Base-by-base conservation (phyloP, 2,329 filamentous ascomycete genomes). In the Fusarium incarnatum region DNA sequence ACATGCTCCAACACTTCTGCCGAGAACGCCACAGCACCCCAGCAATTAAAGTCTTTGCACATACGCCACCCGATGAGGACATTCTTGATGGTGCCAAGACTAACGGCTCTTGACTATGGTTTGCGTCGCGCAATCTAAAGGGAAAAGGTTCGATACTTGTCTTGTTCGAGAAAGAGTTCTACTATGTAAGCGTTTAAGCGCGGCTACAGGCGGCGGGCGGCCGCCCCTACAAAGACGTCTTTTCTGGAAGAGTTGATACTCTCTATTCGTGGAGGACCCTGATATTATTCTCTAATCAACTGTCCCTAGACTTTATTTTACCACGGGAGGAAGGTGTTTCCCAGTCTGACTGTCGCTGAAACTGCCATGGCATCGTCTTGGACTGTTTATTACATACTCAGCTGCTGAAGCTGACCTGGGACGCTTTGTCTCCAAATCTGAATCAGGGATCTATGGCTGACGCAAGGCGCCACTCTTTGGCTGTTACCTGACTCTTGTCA, bases 391-490 rank as follows among this genome's bases (percentile, higher is more conserved):
- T 27, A 28, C 22, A 41, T 32, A 40, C 34, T 34, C 32, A 44
- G 55, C 46, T 61, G 46, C 34, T 57, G 28, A 30, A 30, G 56
- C 68, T 63, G 47, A 37, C 34, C 68, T 60, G 50, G 40, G 46
- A 56, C 68, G 63, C 66, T 67, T 60, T 62, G 71, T 69, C 64
- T 54, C 70, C 66, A 67, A 73, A 68, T 72, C 67, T 73, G 50
- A 68, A 70, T 68, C 71, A 73, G 57, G 72, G 71, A 73, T 75
- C 69, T 75, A 44, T 44, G 59, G 61, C 67, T 75, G 73, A 73
- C 63, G 71, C 67, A 75, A 73, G 56, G 62, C 49, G 58, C 48
- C 62, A 54, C 66, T 60, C 70, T 68, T 61, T 56, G 62, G 42
- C 28, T 42, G 62, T 60, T 72, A 69, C 73, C 61, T 74, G 71